Base-by-base conservation (phyloP, 768 basidiomycete genomes). In the Russula sp. region DNA sequence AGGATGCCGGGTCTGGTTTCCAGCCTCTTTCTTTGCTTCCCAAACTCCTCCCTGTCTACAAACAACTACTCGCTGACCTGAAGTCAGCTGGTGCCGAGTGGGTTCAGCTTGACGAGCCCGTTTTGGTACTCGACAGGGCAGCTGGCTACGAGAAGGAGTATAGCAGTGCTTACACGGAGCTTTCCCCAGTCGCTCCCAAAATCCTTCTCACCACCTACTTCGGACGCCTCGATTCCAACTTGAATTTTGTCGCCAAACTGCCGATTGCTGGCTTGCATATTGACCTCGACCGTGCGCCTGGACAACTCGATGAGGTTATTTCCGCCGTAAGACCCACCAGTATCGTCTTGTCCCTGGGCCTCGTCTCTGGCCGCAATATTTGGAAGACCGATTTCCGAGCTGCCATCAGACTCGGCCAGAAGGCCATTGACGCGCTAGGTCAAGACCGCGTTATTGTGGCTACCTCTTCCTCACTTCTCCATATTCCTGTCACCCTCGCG, bases 341-440 rank as follows among this genome's bases (percentile, higher is more conserved):
- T 71, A 82, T 94, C 66, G 72, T 87, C 67, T 83, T 99, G 57
- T 98, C 97, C 45, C 87, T 98, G 66, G 97, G 97, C 77, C 75
- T 98, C 65, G 91, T 99, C 67, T 98, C 97, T 50, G 97, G 97
- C 59, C 94, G 97, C 74, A 98, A 98, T 83, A 92, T 99, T 80
- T 99, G 97, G 97, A 99, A 98, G 86, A 88, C 85, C 66, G 95
- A 98, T 77, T 87, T 98, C 70, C 79, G 81, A 66, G 86, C 84
- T 59, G 87, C 92, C 62, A 83, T 94, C 77, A 87, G 87, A 74
- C 77, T 84, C 52, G 91, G 84, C 60, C 87, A 95, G 79, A 89
- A 87, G 75, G 94, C 92, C 52, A 79, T 97, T 70, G 84, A 86
- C 57, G 80, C 79, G 47, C 87, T 98, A 70, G 94, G 95, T 63